Evolutionary conservation across 306 rosid species (phyloP).

Genomic region (Vigna angularis): DNA sequence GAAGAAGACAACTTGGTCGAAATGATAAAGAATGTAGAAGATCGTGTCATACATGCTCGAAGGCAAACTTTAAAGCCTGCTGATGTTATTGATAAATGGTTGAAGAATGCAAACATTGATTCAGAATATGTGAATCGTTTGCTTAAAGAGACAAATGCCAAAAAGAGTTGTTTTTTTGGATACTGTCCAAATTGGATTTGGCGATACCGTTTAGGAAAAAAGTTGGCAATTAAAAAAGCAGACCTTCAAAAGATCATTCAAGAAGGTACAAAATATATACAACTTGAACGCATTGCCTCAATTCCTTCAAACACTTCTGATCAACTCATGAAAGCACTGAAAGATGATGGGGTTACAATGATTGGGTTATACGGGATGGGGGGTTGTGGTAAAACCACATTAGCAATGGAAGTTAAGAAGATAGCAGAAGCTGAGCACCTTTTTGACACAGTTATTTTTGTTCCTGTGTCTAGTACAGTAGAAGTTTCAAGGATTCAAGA

Average conservation of each 20-base stretch:
- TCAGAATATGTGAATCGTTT: not conserved
- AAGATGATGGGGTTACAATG: not conserved
- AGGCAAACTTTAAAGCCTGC: not conserved
- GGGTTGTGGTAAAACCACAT: slow-evolving; percentile 40
- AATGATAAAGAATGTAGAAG: not conserved
- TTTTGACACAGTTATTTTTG: slow-evolving; percentile 33
- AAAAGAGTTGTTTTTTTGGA: not conserved
- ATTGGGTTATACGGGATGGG: slow-evolving; percentile 43
- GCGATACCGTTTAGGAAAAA: slow-evolving; percentile 9
- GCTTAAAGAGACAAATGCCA: not conserved
- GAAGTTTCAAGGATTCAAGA: slow-evolving; percentile 26
- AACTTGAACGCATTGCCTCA: not conserved
- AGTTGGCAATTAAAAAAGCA: not conserved
- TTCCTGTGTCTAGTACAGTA: not conserved
- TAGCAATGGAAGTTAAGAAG: slow-evolving; percentile 28
- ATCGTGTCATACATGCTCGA: not conserved
- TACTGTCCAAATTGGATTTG: slow-evolving; percentile 24
- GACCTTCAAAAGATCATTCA: not conserved
- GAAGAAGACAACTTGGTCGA: not conserved
- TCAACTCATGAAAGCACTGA: slow-evolving; percentile 27
- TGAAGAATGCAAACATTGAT: not conserved
- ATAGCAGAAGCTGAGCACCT: not conserved
- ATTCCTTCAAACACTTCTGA: not conserved
- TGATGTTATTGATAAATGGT: slow-evolving; percentile 6
- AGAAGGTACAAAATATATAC: not conserved